Evolutionary conservation across 1,284 basidiomycete genomes (phyloP), one percentile per base, ranked within the genome.

Genomic region (Spongiforma sp.): DNA sequence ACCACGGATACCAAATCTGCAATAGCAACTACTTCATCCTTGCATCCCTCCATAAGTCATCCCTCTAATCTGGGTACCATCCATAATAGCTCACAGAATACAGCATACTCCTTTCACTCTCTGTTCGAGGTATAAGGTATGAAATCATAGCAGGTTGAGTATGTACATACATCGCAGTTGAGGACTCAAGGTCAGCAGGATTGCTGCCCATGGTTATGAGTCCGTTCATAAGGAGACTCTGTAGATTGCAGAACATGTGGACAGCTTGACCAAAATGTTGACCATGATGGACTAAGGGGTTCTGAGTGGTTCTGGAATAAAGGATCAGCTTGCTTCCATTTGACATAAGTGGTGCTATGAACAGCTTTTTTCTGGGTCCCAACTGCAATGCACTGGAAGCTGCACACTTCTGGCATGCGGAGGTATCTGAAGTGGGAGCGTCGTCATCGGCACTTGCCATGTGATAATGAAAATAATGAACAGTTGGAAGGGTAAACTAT

Each of bases 231-330:
- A 56, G 33, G 37, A 56, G 54, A 39, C 5, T 56, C 21, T 58
- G 59, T 5, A 67, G 10, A 33, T 63, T 65, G 41, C 67, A 68
- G 21, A 68, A 63, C 4, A 67, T 64, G 37, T 65, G 62, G 6
- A 68, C 43, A 1, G 55, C 39, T 15, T 50, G 26, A 12, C 67
- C 53, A 17, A 68, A 68, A 28, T 68, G 67, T 30, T 12, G 37
- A 11, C 67, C 52, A n/a, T 63, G 60, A 37, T 68, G 62, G 14
- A 68, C 57, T 19, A 68, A 34, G 11, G 64, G 64, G 53, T 68
- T 62, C 15, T 65, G 57, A 24, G 57, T 58, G 17, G 26, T 63
- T 33, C 62, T 63, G 28, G 24, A 1, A 2, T 50, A 0, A 24
- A 34, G 52, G 24, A 15, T 54, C 21, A 34, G n/a, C 34, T 21